Conservation (phyloP, 257 asterid species). For the Nicotiana knightiana region DNA sequence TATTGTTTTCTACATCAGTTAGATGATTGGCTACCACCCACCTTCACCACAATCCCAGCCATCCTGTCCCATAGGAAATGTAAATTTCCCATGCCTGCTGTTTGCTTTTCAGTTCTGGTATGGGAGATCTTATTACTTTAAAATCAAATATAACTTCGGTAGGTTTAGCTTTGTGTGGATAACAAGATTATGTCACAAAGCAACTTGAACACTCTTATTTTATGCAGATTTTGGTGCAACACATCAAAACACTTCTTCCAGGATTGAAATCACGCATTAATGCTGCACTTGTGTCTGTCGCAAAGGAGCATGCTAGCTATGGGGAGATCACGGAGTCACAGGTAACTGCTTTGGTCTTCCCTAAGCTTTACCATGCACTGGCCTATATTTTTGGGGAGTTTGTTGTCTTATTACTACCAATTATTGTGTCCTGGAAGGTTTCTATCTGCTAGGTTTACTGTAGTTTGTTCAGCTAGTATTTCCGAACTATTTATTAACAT, state of each 20-base stretch:
- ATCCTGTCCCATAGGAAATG: background rate
- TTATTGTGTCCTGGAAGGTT: background rate
- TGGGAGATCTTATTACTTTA: background rate
- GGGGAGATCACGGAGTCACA: conserved; percentile 92
- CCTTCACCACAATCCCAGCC: background rate
- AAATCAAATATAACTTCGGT: background rate
- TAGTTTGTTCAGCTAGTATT: background rate
- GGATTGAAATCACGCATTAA: conserved; percentile 82
- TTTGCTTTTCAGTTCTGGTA: background rate
- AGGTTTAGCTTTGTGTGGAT: no score
- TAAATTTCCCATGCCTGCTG: background rate
- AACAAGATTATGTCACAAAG: no score
- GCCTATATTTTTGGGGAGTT: background rate
- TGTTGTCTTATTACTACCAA: background rate
- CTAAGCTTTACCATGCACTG: background rate
- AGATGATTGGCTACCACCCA: background rate
- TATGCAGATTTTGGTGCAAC: conserved; percentile 76
- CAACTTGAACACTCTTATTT: background rate
- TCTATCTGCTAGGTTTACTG: background rate
- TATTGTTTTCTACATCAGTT: background rate
- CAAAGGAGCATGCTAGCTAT: conserved; percentile 93
- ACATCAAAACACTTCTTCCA: conserved; percentile 82
- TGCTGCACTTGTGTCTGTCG: conserved; percentile 64
- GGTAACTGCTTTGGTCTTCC: conserved; percentile 34
- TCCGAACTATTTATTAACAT: background rate